phyloP scores from a whole-genome alignment of 805 yeast genomes.

The Candida alai region DNA sequence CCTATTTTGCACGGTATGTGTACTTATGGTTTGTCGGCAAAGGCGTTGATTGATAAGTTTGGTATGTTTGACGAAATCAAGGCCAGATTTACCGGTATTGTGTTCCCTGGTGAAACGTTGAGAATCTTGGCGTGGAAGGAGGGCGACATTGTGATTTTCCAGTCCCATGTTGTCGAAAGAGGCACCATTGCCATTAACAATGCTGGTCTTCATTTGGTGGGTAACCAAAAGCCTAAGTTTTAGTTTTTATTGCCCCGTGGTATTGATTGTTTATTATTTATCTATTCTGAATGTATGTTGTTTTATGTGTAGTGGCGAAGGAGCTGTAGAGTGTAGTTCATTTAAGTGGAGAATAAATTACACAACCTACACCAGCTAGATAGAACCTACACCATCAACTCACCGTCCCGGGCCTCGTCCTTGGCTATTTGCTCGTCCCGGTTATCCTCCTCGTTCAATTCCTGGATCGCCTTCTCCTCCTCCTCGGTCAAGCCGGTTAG shows the following conservation, averaged over 20 bases:
- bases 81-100: conserved; percentile 86
- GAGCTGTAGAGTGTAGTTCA: no score
- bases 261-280: neutral
- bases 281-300: no score
- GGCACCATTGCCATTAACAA: conserved; percentile 74
- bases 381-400: conserved; percentile 6
- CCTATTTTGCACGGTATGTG: conserved; percentile 95
- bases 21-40: conserved; percentile 77
- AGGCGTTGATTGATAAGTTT: conserved; percentile 70
- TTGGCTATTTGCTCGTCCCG: conserved; percentile 11
- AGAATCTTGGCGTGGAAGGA: conserved; percentile 81
- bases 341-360: no score
- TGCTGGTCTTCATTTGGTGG: conserved; percentile 69
- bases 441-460: conserved; percentile 32
- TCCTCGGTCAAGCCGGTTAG: conserved; percentile 41
- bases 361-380: no score
- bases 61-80: conserved; percentile 83
- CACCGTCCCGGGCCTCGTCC: conserved; percentile 19
- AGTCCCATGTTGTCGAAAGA: conserved; percentile 77
- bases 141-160: conserved; percentile 69
- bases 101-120: conserved; percentile 91
- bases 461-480: conserved; percentile 38
- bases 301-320: no score
- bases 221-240: conserved; percentile 36
- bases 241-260: conserved; percentile 14